A percentile compares a stretch with the other conserved stretches of the same genome.
Conservation (phyloP, 352 stramenopile species). For the Plasmopara halstedii region DNA sequence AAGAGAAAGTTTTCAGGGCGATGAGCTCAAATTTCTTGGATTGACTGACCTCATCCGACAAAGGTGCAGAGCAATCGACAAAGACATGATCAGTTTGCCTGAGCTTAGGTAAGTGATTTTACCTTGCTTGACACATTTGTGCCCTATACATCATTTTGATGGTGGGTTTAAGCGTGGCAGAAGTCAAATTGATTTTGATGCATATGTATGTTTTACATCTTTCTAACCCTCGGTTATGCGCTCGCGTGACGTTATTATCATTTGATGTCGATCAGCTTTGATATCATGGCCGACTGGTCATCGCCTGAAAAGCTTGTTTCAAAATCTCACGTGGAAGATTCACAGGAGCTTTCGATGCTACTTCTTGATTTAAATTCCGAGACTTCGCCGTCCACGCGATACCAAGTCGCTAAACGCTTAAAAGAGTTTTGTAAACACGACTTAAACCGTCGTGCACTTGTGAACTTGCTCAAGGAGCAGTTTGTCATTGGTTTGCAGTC, state of each 20-base stretch:
- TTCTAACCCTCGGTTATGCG: neutral
- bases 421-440: slow-evolving; percentile 64
- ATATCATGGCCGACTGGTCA: slow-evolving; percentile 60
- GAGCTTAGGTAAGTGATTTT: slow-evolving; percentile 49
- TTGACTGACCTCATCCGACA: slow-evolving; percentile 59
- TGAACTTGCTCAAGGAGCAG: slow-evolving; percentile 33
- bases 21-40: slow-evolving; percentile 59
- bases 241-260: slow-evolving; percentile 4
- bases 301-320: slow-evolving; percentile 39
- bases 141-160: too few species aligned
- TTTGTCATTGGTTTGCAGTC: slow-evolving; percentile 43
- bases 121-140: slow-evolving; percentile 10
- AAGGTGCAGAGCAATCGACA: slow-evolving; percentile 53
- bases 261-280: slow-evolving; percentile 35
- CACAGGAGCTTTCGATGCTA: slow-evolving; percentile 43
- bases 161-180: slow-evolving; percentile 8
- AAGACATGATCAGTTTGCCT: slow-evolving; percentile 46
- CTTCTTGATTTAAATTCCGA: slow-evolving; percentile 53
- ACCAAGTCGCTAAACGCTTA: slow-evolving; percentile 61
- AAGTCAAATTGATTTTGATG: slow-evolving; percentile 14
- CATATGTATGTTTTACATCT: slow-evolving; percentile 8
- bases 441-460: slow-evolving; percentile 40
- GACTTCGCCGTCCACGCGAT: slow-evolving; percentile 42
- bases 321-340: slow-evolving; percentile 32
- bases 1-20: slow-evolving; percentile 32